Evolutionary conservation across 805 yeast genomes (phyloP), one percentile per base, ranked within the genome.

Genomic region (Saccharomycopsis babjevae): DNA sequence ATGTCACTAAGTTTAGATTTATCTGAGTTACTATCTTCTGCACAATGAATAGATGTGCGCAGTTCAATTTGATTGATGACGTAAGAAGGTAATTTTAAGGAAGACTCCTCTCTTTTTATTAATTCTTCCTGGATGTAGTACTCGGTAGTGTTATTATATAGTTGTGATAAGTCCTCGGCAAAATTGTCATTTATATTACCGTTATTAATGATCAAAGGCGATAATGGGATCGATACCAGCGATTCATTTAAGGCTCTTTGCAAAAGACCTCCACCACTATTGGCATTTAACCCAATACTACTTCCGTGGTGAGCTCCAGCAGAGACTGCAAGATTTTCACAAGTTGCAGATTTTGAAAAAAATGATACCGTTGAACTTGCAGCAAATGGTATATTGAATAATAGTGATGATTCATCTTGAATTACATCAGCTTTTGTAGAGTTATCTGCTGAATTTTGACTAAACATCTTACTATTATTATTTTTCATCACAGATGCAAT

Each of bases 381-480:
- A 10, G 66, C 66, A 38, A 59, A 64, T 16, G 66, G 66, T 38
- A 64, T 64, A 58, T 64, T 64, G 62, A 62, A 64, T 36, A 64
- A 62, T 5, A 64, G 38, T 5, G 66, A 59, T 13, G 52, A 46
- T 22, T 46, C 52, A 22, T 22, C 52, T 25, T 46, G 52, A 28
- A 46, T 22, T 5, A 20, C 25, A 22, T 46, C 52, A 46, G 52
- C 10, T n/a, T 28, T 16, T 13, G 25, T 16, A 42, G 22, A 3
- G 11, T 32, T 15, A 5, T 46, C 52, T 22, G 16, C 32, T 11
- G 30, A 13, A 25, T 22, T 18, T 13, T 46, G 52, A 11, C 10
- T 25, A 25, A 25, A 46, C 25, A 25, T 46, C 15, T 22, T 46
- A n/a, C 32, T 46, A 7, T 25, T 46, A 28, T 46, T 46, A 22